These are phyloP conservation scores for Pseudohalonectria lignicola DNA, from an alignment of 2,329 filamentous ascomycete species.

Conservation along the genomic window DNA sequence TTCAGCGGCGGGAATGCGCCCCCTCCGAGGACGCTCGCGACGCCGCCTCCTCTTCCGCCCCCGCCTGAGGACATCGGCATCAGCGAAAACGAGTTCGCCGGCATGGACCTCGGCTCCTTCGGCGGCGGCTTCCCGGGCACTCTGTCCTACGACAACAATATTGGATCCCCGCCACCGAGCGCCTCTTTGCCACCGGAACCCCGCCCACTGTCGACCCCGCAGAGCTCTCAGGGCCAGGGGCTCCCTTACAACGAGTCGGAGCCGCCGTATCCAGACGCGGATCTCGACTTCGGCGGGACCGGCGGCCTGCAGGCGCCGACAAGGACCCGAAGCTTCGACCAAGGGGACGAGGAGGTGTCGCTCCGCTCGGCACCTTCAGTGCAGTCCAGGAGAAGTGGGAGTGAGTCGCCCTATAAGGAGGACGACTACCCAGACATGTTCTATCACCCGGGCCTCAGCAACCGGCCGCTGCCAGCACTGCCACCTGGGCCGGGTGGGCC, in stretches of 20 bases:
- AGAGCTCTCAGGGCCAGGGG: no score
- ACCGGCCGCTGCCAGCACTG: slow-evolving; percentile 52
- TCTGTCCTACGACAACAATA: slow-evolving; percentile 37
- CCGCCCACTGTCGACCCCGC: slow-evolving; percentile 36
- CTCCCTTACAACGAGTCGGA: no score
- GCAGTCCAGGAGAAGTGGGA: slow-evolving; percentile 31
- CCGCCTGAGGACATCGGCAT: slow-evolving; percentile 35
- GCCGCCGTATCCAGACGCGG: slow-evolving; percentile 40
- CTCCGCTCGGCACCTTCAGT: slow-evolving; percentile 38
- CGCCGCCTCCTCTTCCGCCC: slow-evolving; percentile 15
- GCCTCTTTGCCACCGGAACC: slow-evolving; percentile 29
- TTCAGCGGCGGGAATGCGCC: slow-evolving; percentile 35
- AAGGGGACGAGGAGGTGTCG: slow-evolving; percentile 65
- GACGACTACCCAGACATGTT: slow-evolving; percentile 72
- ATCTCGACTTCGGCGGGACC: slow-evolving; percentile 82
- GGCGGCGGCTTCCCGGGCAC: slow-evolving; percentile 57
- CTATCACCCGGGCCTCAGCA: slow-evolving; percentile 74
- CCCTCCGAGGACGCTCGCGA: neutral
- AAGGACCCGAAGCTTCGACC: slow-evolving; percentile 75
- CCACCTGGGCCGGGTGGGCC: no score
- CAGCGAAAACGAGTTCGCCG: slow-evolving; percentile 63
- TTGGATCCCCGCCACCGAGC: slow-evolving; percentile 27
- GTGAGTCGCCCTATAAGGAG: slow-evolving; percentile 56
- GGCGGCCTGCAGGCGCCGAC: slow-evolving; percentile 74
- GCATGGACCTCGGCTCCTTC: slow-evolving; percentile 63